Base-by-base conservation (phyloP, 176 grass and related monocot genomes). In the Elaeis guineensis region DNA sequence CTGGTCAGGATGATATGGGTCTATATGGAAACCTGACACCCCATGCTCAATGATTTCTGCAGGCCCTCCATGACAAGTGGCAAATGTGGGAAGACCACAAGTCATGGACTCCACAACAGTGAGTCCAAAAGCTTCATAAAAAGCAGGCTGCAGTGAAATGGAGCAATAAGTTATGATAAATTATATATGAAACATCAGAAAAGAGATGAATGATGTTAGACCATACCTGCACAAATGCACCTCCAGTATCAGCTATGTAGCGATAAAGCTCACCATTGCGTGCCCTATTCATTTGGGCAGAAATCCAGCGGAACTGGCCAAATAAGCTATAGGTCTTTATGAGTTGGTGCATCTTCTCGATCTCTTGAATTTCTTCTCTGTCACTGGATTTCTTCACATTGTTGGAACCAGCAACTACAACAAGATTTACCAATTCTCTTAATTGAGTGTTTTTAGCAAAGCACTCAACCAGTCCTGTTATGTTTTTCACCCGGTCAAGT, bases 111-210 rank as follows among this genome's bases (percentile, higher is more conserved):
- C 92, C 59, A 97, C 75, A 29, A 97, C 87, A 61, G 92, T 97
- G 69, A 97, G 83, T 12, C 92, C 92, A 21, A 97, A 97, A 17
- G 92, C 87, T 82, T 97, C 92, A 64, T 88, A 97, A 29, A 97
- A 87, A 17, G 92, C 92, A 50, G 87, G 87, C 92, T 97, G 74
- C 21, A 69, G 30, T 62, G 68, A 50, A 61, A 65, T 17, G 49
- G 2, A 49, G 14, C 69, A 5, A 14, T 4, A 0, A 56, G 24
- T 77, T 69, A 14, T 44, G 35, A 12, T 44, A 44, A 44, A 44
- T 14, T 11, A 44, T 44, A 44, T 44, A 44, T 44, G 35, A 44
- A 44, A 2, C 11, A 44, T 44, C 35, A 14, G 9, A 44, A 35
- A 44, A 39, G 9, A 14, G 11, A 44, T 30, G 28, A 44, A 44